A percentile compares a stretch with the other conserved stretches of the same genome.
Conservation (phyloP, 345 rosid species). For the Citrus trifoliata region DNA sequence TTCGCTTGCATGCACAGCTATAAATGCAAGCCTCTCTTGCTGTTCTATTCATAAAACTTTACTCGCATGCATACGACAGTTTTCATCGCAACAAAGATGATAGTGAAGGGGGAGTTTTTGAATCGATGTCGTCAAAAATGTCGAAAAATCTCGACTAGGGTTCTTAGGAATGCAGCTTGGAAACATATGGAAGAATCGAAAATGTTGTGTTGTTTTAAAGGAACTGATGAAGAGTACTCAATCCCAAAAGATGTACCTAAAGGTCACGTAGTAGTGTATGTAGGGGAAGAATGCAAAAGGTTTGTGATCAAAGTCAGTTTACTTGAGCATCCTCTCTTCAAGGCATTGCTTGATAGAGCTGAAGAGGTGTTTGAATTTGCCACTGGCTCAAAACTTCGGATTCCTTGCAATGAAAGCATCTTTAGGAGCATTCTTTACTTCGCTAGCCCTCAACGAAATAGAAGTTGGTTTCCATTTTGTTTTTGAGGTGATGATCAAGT, state of each 20-base stretch:
- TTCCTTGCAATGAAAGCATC: conserved; percentile 31
- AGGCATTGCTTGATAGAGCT: conserved; percentile 32
- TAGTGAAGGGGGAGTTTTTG: not conserved
- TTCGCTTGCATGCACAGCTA: not conserved
- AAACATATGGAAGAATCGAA: not conserved
- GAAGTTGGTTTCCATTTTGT: not conserved
- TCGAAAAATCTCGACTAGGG: not conserved
- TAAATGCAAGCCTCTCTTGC: not conserved
- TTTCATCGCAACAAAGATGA: not conserved
- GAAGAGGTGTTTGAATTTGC: conserved; percentile 31
- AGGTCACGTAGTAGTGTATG: conserved; percentile 39
- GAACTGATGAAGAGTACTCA: not conserved
- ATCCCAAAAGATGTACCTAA: conserved; percentile 38
- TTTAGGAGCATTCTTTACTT: conserved; percentile 22
- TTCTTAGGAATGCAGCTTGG: not conserved
- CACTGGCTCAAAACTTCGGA: conserved; percentile 18
- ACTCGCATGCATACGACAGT: not conserved
- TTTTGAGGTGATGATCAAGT: not conserved
- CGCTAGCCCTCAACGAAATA: conserved; percentile 9
- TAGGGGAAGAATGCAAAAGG: conserved; percentile 34
- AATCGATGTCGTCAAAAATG: not conserved
- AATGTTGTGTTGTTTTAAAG: not conserved
- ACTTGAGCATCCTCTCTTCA: conserved; percentile 35
- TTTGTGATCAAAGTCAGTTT: conserved; percentile 26
- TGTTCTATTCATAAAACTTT: not conserved